Evolutionary conservation across 768 basidiomycete genomes (phyloP), one percentile per base, ranked within the genome.

Genomic region (Leucocoprinus leucothites): DNA sequence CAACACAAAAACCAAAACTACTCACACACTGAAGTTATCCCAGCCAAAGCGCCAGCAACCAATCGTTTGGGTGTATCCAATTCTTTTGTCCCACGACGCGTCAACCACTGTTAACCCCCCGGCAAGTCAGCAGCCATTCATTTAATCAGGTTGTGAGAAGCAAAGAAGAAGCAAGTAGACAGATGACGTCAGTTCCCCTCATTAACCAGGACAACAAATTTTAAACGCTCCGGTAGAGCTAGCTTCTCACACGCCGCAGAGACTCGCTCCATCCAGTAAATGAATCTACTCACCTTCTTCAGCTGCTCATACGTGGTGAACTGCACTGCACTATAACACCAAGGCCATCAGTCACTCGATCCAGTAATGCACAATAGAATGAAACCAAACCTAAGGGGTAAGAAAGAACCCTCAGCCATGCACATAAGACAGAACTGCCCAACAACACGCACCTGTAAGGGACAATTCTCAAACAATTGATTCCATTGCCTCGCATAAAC

Each of bases 21-120:
- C 90, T 65, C 64, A 94, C 94, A 91, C 59, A 99, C 96, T 57
- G 93, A 94, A 8, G 91, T 89, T 59, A 98, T 91, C 24, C 96
- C 96, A 48, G 96, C 96, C 11, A 96, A 72, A 18, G 93, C 94
- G 59, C 96, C 96, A 52, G 91, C 86, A 1, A 84, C 74, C 40
- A 99, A 75, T 53, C 96, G 82, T 60, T 88, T 87, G 1, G 89
- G 90, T 41, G 95, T 98, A 71, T 97, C 93, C 16, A 99, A 79
- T 60, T 87, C 80, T 65, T 74, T 85, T 11, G 84, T 75, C 13
- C 93, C 89, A 64, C 82, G 74, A 34, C 67, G 65, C 19, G 87
- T 85, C 71, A 96, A 88, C 75, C 86, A 78, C 85, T 91, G 44
- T 21, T 16, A 16, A 31, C 31, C 31, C 31, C 31, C 21, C 22